Base-by-base conservation (phyloP, 2,329 filamentous ascomycete genomes). In the Stylonectria norvegica region DNA sequence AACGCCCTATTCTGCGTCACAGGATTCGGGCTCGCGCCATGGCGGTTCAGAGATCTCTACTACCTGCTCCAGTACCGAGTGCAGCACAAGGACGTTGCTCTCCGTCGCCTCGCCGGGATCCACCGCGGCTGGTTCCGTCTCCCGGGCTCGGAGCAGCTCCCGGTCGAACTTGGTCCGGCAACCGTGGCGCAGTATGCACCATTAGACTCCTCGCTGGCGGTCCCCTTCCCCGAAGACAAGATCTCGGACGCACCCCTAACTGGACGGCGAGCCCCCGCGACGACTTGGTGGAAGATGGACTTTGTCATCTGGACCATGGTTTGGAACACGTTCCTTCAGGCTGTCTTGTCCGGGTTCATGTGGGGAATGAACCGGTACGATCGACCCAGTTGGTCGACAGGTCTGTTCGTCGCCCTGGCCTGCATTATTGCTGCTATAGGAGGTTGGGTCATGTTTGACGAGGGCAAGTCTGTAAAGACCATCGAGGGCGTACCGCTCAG, bases 1-100 rank as follows among this genome's bases (percentile, higher is more conserved):
- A 94, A 89, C 56, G 85, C 76, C 0, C 76, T 95, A 1, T 95
- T 95, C 72, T 93, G 87, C 63, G 82, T 94, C 5, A 91, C 88
- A 2, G 88, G 83, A 1, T 91, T 94, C 50, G 89, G 89, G 0
- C 73, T 93, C 10, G 83, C 86, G 2, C 89, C 89, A 0, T 95
- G 88, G 89, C 78, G 89, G 20, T 85, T 90, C 52, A 75, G 89
- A 20, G 89, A 95, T 59, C 66, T 89, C 8, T 93, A 83, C 60
- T 89, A 80, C 59, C 70, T 89, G 22, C 63, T 86, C 34, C 73
- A 76, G 55, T 93, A 76, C 65, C 74, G 86, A 17, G 35, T 83
- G 0, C 42, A 56, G 20, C 68, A 73, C 40, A 66, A 79, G 36
- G 58, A 74, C 19, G 61, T 73, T 14, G 83, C 75, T 4, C 70